phyloP scores from a whole-genome alignment of 352 stramenopile species.

The Thalassiosira hispida region DNA sequence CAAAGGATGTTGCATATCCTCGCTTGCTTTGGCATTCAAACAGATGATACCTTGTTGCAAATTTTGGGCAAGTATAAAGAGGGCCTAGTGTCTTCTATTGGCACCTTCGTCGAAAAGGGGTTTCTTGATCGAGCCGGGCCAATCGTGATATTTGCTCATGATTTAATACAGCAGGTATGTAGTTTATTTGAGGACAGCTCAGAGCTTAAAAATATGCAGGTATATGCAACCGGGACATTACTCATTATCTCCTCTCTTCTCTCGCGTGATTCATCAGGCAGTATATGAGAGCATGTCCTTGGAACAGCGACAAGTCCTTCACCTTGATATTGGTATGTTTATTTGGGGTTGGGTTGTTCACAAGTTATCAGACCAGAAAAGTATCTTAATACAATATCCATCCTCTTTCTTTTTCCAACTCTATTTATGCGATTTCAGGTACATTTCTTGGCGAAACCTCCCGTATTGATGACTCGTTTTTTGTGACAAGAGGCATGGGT shows the following conservation, averaged over 20 bases:
- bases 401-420: no score
- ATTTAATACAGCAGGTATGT: no score
- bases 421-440: no score
- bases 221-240: no score
- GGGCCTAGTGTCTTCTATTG: not conserved
- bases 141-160: conserved; percentile 24
- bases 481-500: conserved; percentile 1
- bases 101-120: conserved; percentile 4
- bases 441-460: conserved; percentile 11
- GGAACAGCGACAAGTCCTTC: no score
- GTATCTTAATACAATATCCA: no score
- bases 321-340: no score
- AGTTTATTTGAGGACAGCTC: no score
- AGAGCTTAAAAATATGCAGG: no score
- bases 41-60: conserved; percentile 14
- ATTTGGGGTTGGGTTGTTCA: no score
- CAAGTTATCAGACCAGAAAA: no score
- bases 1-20: conserved; percentile 23
- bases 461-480: conserved; percentile 9
- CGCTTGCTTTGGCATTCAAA: conserved; percentile 51
- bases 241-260: no score
- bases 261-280: conserved; percentile 22
- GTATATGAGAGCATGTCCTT: conserved; percentile 8
- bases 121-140: conserved; percentile 19
- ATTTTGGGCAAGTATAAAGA: conserved; percentile 19